Conservation (phyloP, 2,329 filamentous ascomycete genomes). For the Annulohypoxylon truncatum region DNA sequence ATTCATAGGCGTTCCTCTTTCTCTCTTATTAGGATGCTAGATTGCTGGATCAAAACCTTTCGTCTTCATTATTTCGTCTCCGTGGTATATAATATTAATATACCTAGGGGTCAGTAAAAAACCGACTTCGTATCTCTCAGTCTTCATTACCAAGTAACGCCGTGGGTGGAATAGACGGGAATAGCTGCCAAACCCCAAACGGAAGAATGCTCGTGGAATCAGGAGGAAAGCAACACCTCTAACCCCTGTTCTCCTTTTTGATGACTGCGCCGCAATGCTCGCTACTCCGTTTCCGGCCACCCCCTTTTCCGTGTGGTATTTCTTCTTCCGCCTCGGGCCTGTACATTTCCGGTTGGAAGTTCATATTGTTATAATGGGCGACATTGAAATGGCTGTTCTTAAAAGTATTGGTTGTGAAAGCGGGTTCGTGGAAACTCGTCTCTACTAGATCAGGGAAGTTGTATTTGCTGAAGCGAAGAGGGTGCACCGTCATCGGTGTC, state of each 20-base stretch:
- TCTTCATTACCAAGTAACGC: constrained; percentile 41
- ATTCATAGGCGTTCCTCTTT: constrained; percentile 20
- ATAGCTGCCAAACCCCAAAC: constrained; percentile 40
- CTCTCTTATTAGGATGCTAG: constrained; percentile 16
- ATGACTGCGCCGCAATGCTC: constrained; percentile 47
- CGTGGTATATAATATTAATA: constrained; percentile 37
- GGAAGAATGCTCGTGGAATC: constrained; percentile 39
- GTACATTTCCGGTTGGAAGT: constrained; percentile 68
- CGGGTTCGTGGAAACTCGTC: constrained; percentile 57
- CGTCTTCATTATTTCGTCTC: constrained; percentile 41
- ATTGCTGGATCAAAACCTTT: neutral
- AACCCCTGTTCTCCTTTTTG: constrained; percentile 49
- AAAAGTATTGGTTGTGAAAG: constrained; percentile 68
- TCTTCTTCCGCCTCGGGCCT: constrained; percentile 55
- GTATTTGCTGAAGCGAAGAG: constrained; percentile 66
- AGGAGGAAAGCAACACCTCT: constrained; percentile 42
- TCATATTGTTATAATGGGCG: constrained; percentile 74
- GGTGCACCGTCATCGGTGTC: constrained; percentile 51
- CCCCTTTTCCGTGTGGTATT: constrained; percentile 41
- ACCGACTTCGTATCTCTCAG: constrained; percentile 28
- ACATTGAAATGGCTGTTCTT: constrained; percentile 75
- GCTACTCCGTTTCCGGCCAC: constrained; percentile 49
- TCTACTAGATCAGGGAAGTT: constrained; percentile 58
- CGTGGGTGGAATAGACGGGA: constrained; percentile 32
- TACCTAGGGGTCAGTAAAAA: constrained; percentile 23